Percentiles rank a stretch among this genome's conserved stretches.
These are phyloP conservation scores for Pichia sp. DNA, from an alignment of 1,139 yeast species.

Conservation along the genomic window DNA sequence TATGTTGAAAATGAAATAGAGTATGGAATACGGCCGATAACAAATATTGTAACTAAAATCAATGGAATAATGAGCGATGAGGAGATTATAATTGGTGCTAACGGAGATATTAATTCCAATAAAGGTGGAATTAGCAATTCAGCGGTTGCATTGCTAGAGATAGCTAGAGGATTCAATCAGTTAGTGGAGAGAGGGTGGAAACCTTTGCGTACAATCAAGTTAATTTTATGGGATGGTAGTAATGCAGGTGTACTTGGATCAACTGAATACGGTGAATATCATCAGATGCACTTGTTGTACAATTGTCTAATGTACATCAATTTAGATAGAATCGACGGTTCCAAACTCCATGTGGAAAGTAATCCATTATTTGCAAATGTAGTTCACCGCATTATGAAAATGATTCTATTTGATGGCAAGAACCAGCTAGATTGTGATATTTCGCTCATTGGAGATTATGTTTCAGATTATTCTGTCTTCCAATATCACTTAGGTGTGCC, in stretches of 20 bases:
- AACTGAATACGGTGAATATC: constrained; percentile 41
- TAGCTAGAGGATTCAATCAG: constrained; percentile 37
- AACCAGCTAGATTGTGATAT: constrained; percentile 29
- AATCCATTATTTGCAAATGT: constrained; percentile 37
- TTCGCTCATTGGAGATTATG: constrained; percentile 30
- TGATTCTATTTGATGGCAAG: constrained; percentile 29
- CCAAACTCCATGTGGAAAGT: constrained; percentile 30
- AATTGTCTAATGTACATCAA: constrained; percentile 39
- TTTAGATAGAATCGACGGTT: constrained; percentile 39
- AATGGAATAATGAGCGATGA: constrained; percentile 43
- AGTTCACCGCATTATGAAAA: constrained; percentile 30
- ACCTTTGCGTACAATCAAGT: constrained; percentile 45
- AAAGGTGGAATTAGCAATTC: constrained; percentile 38
- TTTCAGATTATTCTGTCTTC: constrained; percentile 38
- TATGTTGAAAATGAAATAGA: constrained; percentile 28
- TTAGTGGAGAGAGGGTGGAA: constrained; percentile 42
- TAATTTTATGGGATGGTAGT: constrained; percentile 47
- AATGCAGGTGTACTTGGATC: constrained; percentile 42
- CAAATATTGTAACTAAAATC: constrained; percentile 39
- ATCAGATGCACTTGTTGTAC: constrained; percentile 26
- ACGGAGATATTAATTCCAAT: constrained; percentile 14
- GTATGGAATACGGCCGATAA: constrained; percentile 32
- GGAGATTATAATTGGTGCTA: constrained; percentile 41
- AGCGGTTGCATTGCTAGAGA: constrained; percentile 36
- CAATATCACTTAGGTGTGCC: constrained; percentile 47